Evolutionary conservation across 1,284 basidiomycete species (phyloP), one percentile per base, ranked within the genome.

Genomic region (Cutaneotrichosporon cutaneum): DNA sequence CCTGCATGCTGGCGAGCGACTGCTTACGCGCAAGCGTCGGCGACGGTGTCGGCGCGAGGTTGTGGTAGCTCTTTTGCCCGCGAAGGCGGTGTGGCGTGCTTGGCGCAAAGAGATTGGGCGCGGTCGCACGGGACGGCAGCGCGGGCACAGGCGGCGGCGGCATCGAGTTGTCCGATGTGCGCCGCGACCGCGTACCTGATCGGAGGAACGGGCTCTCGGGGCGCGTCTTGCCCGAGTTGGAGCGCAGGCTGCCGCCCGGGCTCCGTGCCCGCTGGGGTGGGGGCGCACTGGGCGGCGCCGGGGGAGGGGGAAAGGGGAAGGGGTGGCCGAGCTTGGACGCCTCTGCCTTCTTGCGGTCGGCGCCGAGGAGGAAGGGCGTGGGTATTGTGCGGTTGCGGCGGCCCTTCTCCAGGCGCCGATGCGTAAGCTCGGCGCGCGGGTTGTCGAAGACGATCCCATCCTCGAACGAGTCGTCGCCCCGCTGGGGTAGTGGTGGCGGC

Each of bases 391-490:
- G 66, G 26, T 59, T 61, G 4, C 60, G 57, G 10, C 62, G 54
- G 48, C 57, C 59, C 66, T 68, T 64, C 55, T 64, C 63, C 33
- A 78, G 59, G 21, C 76, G 64, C 35, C 71, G 67, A 7, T 67
- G 65, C n/a, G 65, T 73, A 13, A 80, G 63, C 52, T 79, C 77
- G 5, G 68, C 63, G 14, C 70, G 63, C 2, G 73, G 75, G 57
- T 76, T 70, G 44, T 76, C 73, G 14, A 80, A 64, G 24, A 78
- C 70, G 24, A 80, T 58, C 6, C 78, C 78, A 61, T 80, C 77
- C 54, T 80, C 78, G 26, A 80, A 74, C 5, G 68, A 71, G 47
- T 78, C 77, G 54, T 77, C 75, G 18, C 52, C 65, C 1, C 62
- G 56, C 52, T 48, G 56, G 5, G 36, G 56, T 13, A 30, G 53